Percentiles rank a stretch among this genome's conserved stretches.
These are phyloP conservation scores for Grigorovia jiainica DNA, from an alignment of 805 yeast species.

Conservation along the genomic window DNA sequence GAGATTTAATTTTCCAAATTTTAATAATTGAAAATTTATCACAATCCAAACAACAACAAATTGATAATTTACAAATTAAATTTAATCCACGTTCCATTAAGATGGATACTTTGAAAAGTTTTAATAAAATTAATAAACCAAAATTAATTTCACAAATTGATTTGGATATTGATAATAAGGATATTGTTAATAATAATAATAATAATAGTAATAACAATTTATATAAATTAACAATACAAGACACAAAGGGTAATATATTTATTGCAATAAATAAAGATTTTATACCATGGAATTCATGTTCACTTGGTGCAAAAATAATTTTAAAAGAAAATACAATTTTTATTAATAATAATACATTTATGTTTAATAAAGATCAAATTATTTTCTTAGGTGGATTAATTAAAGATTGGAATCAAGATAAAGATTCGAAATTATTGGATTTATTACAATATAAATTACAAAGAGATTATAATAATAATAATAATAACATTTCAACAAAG, in stretches of 20 bases:
- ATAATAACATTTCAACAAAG: conserved; percentile 8
- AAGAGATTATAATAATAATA: conserved; percentile 5
- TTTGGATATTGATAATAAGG: conserved; percentile 29
- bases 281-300: conserved; percentile 39
- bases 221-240: conserved; percentile 52
- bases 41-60: conserved; percentile 39
- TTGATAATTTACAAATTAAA: conserved; percentile 44
- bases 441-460: conserved; percentile 23
- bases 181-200: conserved; percentile 4
- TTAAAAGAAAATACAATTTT: conserved; percentile 40
- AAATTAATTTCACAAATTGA: conserved; percentile 41
- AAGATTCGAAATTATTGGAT: conserved; percentile 24
- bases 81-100: conserved; percentile 52
- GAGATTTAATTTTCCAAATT: conserved; percentile 42
- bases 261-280: conserved; percentile 52
- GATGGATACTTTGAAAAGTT: conserved; percentile 40
- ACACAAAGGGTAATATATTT: conserved; percentile 38
- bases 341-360: conserved; percentile 35
- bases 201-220: conserved; percentile 1
- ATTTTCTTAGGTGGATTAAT: conserved; percentile 34
- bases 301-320: conserved; percentile 50
- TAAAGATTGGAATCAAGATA: conserved; percentile 31
- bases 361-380: conserved; percentile 21
- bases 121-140: conserved; percentile 11
- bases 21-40: conserved; percentile 46